These are phyloP conservation scores for Solanum lycopersicoides DNA, from an alignment of 257 asterid species.

Conservation along the genomic window DNA sequence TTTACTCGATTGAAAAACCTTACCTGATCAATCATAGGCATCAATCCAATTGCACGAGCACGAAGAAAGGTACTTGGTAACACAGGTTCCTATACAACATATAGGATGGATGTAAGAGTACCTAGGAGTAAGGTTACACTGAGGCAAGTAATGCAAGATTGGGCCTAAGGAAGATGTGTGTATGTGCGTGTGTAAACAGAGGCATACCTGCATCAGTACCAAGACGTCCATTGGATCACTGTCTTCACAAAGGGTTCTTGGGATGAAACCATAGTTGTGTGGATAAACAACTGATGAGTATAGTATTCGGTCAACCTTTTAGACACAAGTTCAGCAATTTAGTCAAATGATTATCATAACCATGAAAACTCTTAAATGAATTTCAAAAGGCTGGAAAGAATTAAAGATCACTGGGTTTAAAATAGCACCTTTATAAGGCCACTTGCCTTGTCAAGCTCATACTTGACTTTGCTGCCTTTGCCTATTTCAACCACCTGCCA, in stretches of 20 bases:
- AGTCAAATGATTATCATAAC: background rate
- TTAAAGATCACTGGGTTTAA: background rate
- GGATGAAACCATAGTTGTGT: conserved; percentile 90
- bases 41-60: conserved; percentile 93
- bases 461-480: conserved; percentile 88
- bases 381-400: background rate
- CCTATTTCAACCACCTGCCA: conserved; percentile 85
- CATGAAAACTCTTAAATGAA: background rate
- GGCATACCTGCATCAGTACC: conserved; percentile 79
- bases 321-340: background rate
- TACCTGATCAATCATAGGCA: conserved; percentile 99
- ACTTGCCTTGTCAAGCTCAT: conserved; percentile 85
- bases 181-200: background rate
- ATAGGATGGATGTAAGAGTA: background rate
- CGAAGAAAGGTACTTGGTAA: conserved; percentile 81
- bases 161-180: background rate
- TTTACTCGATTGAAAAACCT: background rate
- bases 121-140: background rate
- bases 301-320: conserved; percentile 75
- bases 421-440: conserved; percentile 74
- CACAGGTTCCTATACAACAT: conserved; percentile 59
- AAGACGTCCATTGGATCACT: conserved; percentile 86
- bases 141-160: background rate
- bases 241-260: conserved; percentile 88
- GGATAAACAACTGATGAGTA: conserved; percentile 96